Conservation (phyloP, 2,329 filamentous ascomycete species). For the Berkeleyomyces rouxiae region DNA sequence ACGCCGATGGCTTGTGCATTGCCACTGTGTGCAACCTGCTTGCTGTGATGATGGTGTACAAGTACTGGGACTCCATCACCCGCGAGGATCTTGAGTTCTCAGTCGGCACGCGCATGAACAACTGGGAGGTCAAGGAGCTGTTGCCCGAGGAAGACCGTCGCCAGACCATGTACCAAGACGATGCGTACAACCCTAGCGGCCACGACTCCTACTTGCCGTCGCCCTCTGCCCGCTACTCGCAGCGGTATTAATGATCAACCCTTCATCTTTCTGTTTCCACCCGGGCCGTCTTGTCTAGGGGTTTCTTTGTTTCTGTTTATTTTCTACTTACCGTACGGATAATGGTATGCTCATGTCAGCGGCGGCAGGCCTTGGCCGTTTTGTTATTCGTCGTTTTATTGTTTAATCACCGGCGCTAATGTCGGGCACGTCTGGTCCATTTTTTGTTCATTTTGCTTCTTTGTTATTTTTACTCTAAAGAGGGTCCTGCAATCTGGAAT, state of each 20-base stretch:
- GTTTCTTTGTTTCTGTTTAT: not conserved
- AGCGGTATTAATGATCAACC: conserved; percentile 7
- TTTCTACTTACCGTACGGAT: not conserved
- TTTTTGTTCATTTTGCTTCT: not conserved
- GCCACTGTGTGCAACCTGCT: conserved; percentile 86
- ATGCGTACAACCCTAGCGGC: conserved; percentile 37
- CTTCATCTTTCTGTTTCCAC: not conserved
- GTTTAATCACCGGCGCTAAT: not conserved
- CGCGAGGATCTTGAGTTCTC: conserved; percentile 97
- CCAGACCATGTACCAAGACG: conserved; percentile 54
- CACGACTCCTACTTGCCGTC: conserved; percentile 16
- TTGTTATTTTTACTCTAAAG: not conserved
- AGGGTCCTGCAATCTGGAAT: not conserved
- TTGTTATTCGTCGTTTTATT: not conserved
- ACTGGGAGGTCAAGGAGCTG: conserved; percentile 94
- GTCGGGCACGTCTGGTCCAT: not conserved
- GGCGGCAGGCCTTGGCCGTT: not conserved
- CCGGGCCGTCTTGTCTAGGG: not conserved
- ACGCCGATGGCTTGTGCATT: conserved; percentile 87
- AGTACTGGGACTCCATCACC: conserved; percentile 99
- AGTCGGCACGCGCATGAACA: conserved; percentile 85
- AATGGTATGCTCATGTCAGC: conserved; percentile 1
- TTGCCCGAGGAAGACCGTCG: conserved; percentile 67
- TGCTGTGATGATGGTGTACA: conserved; percentile 99
- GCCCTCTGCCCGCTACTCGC: conserved; percentile 6